phyloP scores from a whole-genome alignment of 148 eudicot genomes.

The Vaccinium corymbosum region DNA sequence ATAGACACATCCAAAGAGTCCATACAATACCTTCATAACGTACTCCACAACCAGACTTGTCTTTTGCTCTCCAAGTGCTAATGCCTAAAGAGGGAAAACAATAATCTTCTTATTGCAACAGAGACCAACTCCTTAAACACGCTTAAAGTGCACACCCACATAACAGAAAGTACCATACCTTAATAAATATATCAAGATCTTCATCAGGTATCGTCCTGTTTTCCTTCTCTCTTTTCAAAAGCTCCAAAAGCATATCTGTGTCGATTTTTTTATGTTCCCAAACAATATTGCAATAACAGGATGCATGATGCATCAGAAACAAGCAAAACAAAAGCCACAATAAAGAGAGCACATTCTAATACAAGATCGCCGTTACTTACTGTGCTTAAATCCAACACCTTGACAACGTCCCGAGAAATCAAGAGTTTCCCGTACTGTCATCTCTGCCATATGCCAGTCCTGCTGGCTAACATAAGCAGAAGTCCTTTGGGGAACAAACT shows the following conservation, averaged over 20 bases:
- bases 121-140: neutral
- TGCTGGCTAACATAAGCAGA: conserved; percentile 89
- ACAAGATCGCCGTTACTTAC: conserved; percentile 32
- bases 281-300: neutral
- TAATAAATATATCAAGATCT: conserved; percentile 81
- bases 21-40: conserved; percentile 75
- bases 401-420: conserved; percentile 80
- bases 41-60: conserved; percentile 73
- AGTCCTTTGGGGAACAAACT: conserved; percentile 81
- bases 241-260: conserved; percentile 83
- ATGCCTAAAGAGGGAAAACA: conserved; percentile 51
- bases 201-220: conserved; percentile 70
- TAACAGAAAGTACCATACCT: conserved; percentile 39
- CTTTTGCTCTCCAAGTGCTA: conserved; percentile 69
- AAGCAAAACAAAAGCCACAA: neutral
- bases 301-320: neutral
- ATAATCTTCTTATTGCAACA: conserved; percentile 13
- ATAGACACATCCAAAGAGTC: neutral
- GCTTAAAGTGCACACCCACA: neutral
- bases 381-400: conserved; percentile 73
- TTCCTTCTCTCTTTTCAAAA: conserved; percentile 70
- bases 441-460: conserved; percentile 88
- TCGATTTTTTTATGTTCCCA: conserved; percentile 11
- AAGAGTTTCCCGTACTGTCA: conserved; percentile 87
- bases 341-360: neutral